Base-by-base conservation (phyloP, 202 grass and related monocot species). In the Carex sylvatica region DNA sequence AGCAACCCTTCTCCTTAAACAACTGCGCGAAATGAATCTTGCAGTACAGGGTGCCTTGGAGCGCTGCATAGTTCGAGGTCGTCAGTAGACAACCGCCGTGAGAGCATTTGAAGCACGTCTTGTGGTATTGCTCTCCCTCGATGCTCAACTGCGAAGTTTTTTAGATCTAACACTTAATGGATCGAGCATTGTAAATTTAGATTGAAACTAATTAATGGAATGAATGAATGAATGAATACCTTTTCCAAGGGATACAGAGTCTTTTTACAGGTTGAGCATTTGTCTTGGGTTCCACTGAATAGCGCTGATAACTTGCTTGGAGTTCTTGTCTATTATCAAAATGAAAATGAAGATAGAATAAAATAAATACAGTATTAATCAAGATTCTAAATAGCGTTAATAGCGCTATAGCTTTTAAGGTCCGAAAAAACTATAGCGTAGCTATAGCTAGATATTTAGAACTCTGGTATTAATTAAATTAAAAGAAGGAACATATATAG, bases 1-100 rank as follows among this genome's bases (percentile, higher is more conserved):
- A 97, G 88, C 92, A 94, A 6, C 94, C 94, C 81, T 92, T 97
- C 90, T 97, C 94, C 90, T 92, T 97, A 87, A 97, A 97, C 83
- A 97, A 80, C 85, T 97, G 92, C 26, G 92, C 87, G 71, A 97
- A 97, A 44, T 97, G 92, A 81, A 93, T 93, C 85, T 94, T 97
- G 82, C 94, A 97, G 85, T 97, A 97, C 49, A 97, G 89, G 64
- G 94, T 91, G 2, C 94, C 94, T 65, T 97, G 90, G 12, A 97
- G 90, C 2, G 94, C 92, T 4, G 94, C 94, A 71, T 97, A 97
- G 31, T 88, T 92, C 23, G 94, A 97, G 4, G 94, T 93, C 0
- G 94, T 94, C n/a, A 97, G 85, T 63, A 84, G 87, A 86, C 94
- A 94, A 38, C 94, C 94, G 5, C 94, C 94, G 46, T 94, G 85